Evolutionary conservation across 2,329 filamentous ascomycete genomes (phyloP), one percentile per base, ranked within the genome.

Genomic region (Phaeosphaeriaceae sp.): DNA sequence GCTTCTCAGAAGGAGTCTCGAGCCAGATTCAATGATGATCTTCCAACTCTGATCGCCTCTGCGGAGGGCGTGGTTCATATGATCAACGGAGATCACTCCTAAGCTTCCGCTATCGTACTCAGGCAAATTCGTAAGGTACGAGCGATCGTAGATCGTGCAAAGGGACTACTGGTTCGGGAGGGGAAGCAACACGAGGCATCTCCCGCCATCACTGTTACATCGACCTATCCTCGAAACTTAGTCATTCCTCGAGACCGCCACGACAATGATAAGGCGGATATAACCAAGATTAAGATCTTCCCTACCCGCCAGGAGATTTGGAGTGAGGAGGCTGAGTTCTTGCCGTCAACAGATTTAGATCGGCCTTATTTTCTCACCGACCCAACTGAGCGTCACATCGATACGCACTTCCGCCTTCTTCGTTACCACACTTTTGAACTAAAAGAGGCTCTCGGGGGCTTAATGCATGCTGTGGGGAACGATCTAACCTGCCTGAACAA

Each of bases 291-390:
- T n/a, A 20, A 48, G 4, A 63, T 73, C 4, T 66, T 74, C 4
- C 71, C 72, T 0, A 71, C 68, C 1, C 52, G 48, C 2, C 56
- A 62, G 12, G 71, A 74, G 41, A 66, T 73, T 2, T 37, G 62
- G 44, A 63, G 77, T 73, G 38, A 77, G 70, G 3, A 60, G 64
- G 43, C 80, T 23, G 67, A 72, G 8, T 71, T 65, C 23, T 47
- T 75, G 1, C 72, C 72, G 0, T 58, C 53, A 1, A 66, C 60
- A 1, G 64, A 73, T 36, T 54, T 52, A 0, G 53, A 66, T 16
- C 58, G 71, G 23, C 60, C 53, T 4, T 66, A 72, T 29, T 65
- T 62, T 32, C 56, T 72, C 12, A 40, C 33, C 1, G 48, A 64
- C 29, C 42, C 49, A 26, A 44, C 60, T 4, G 56, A 66, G 28